A percentile compares a stretch with the other conserved stretches of the same genome.
These are phyloP conservation scores for Physaria fendleri DNA, from an alignment of 345 rosid species.

Conservation along the genomic window DNA sequence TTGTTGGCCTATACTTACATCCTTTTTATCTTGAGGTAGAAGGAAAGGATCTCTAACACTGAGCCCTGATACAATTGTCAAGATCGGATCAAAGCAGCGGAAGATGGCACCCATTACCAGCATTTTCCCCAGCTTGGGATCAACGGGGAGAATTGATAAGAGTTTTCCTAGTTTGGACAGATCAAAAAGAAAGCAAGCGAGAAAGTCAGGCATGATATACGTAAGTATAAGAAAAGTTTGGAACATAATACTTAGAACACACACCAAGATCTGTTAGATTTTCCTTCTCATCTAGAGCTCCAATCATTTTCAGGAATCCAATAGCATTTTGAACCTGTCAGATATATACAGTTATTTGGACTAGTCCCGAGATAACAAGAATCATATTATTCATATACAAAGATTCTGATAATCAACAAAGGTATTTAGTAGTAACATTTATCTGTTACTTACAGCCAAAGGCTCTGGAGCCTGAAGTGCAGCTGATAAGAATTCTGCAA, in stretches of 20 bases:
- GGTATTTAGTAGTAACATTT: not conserved
- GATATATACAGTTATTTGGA: not conserved
- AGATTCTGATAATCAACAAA: not conserved
- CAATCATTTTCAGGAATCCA: conserved; percentile 84
- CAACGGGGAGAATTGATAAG: conserved; percentile 89
- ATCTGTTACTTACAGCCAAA: conserved; percentile 66
- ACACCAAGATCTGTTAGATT: conserved; percentile 90
- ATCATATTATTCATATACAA: not conserved
- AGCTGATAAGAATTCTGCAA: conserved; percentile 89
- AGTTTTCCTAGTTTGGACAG: conserved; percentile 50
- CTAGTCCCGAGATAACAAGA: not conserved
- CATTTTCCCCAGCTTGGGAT: conserved; percentile 99
- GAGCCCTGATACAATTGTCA: conserved; percentile 90
- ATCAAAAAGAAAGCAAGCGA: conserved; percentile 9
- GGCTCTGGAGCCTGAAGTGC: conserved; percentile 91
- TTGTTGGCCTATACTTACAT: conserved; percentile 49
- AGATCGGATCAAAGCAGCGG: conserved; percentile 85
- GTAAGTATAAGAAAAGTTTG: not conserved
- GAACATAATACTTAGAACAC: conserved; percentile 29
- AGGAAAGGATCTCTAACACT: conserved; percentile 98
- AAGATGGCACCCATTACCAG: conserved; percentile 95
- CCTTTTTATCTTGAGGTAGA: conserved; percentile 94
- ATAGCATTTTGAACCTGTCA: conserved; percentile 93
- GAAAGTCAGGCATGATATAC: conserved; percentile 7
- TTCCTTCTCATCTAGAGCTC: conserved; percentile 86